Base-by-base conservation (phyloP, 192 early-diverging fungal species). In the Gorgonomyces haynaldii region DNA sequence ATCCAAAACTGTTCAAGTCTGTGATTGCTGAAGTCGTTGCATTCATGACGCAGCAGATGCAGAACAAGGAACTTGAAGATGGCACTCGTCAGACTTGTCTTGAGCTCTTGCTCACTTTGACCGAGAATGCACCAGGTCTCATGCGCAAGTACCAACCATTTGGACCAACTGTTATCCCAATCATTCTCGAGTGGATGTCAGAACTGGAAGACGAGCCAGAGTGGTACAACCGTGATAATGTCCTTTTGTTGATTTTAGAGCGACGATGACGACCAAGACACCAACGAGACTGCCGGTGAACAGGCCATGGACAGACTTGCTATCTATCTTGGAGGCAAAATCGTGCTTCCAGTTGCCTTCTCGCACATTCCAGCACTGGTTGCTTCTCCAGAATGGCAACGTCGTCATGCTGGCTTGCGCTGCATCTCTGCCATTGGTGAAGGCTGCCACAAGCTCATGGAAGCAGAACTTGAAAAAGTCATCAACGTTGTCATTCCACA, bases 371-470 rank as follows among this genome's bases (percentile, higher is more conserved):
- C 92, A 50, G 62, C 79, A 46, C 83, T 95, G 85, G 76, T 99
- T 19, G 66, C 64, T 15, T 83, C 85, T 21, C 60, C 65, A 31
- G 80, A 85, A 41, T 99, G 96, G 96, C 68, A 77, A 52, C 75
- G 84, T 60, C 81, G 92, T 17, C 89, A 95, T 54, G 92, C 92
- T 19, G 92, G 81, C 23, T 70, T 99, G 30, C 81, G 93, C 74
- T 86, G 89, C 23, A 84, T 99, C 29, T 91, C 90, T 20, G 86
- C 89, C 40, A 92, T 99, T 53, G 94, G 85, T 39, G 96, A 99
- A 67, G 96, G 96, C 22, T 97, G 88, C 63, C 75, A 84, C 52
- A 88, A 89, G 55, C 76, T 89, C 55, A 94, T 99, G 89, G 81
- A 85, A 49, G 72, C 75, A 26, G 88, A 95, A 48, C 81, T 99